Evolutionary conservation across 2,329 filamentous ascomycete genomes (phyloP).

Genomic region (Penicillium rolfsii): DNA sequence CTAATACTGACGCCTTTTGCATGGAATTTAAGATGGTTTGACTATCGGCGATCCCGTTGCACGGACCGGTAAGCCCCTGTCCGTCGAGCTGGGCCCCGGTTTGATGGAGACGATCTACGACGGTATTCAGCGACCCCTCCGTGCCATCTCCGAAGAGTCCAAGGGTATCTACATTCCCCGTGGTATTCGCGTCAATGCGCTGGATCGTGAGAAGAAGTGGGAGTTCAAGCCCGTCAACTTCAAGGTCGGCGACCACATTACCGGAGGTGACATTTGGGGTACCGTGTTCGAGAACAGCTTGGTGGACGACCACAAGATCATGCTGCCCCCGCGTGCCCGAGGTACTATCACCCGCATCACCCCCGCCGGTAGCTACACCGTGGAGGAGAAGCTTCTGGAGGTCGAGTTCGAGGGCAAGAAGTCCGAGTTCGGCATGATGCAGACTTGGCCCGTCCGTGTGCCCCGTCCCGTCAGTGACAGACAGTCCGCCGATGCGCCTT

Average conservation of each 20-base stretch:
- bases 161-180: conserved; percentile 97
- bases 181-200: conserved; percentile 82
- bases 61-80: conserved; percentile 91
- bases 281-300: conserved; percentile 95
- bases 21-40: conserved; percentile 69
- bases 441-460: conserved; percentile 96
- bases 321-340: conserved; percentile 84
- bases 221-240: conserved; percentile 81
- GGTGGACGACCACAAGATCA: conserved; percentile 87
- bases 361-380: conserved; percentile 87
- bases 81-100: conserved; percentile 94
- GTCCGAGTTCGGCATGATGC: conserved; percentile 96
- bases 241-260: conserved; percentile 97
- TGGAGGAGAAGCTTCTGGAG: conserved; percentile 91
- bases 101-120: conserved; percentile 99
- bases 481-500: conserved; percentile 83
- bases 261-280: conserved; percentile 94
- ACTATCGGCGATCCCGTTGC: conserved; percentile 91
- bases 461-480: conserved; percentile 92
- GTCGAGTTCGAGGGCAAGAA: conserved; percentile 97
- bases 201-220: conserved; percentile 94
- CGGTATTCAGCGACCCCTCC: conserved; percentile 94
- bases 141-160: conserved; percentile 75
- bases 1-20: conserved; percentile 10
- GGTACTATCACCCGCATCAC: conserved; percentile 92